Percentiles rank a stretch among this genome's conserved stretches.
Evolutionary conservation across 1,284 basidiomycete species (phyloP).

Genomic region (Trametes hirsuta): DNA sequence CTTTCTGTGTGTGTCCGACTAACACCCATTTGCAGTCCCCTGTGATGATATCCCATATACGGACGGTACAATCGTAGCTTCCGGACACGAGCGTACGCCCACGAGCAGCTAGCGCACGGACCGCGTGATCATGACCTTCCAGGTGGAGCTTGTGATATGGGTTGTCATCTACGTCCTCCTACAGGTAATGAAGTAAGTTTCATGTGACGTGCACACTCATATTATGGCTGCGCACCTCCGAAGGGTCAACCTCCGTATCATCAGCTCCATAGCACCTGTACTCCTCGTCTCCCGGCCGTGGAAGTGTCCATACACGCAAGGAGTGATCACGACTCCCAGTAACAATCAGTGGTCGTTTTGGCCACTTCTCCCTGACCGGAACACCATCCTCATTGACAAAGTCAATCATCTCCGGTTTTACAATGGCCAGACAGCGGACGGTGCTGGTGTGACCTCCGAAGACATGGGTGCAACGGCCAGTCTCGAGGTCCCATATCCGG

Average conservation of each 20-base stretch:
- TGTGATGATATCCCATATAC: conserved; percentile 94
- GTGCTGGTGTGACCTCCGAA: conserved; percentile 95
- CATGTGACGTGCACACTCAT: neutral
- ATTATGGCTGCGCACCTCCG: conserved; percentile 53
- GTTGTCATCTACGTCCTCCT: conserved; percentile 82
- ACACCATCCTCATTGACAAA: conserved; percentile 63
- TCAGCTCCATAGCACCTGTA: conserved; percentile 74
- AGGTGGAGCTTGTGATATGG: conserved; percentile 88
- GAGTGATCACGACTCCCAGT: conserved; percentile 93
- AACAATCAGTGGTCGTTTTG: conserved; percentile 86
- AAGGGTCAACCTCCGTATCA: conserved; percentile 66
- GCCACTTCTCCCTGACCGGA: conserved; percentile 74
- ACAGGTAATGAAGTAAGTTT: conserved; percentile 14
- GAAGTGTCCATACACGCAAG: conserved; percentile 88
- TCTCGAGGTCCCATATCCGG: conserved; percentile 88
- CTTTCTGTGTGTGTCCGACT: conserved; percentile 89
- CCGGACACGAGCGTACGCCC: conserved; percentile 92
- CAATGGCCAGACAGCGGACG: conserved; percentile 88
- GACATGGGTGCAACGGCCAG: conserved; percentile 82
- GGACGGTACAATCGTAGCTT: conserved; percentile 91
- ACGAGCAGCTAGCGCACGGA: conserved; percentile 88
- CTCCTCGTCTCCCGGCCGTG: conserved; percentile 76
- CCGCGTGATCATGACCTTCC: conserved; percentile 88
- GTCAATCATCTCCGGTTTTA: conserved; percentile 83
- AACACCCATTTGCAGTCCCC: conserved; percentile 83